Evolutionary conservation across 176 grass and related monocot species (phyloP), one percentile per base, ranked within the genome.

Genomic region (Oryza nivara): DNA sequence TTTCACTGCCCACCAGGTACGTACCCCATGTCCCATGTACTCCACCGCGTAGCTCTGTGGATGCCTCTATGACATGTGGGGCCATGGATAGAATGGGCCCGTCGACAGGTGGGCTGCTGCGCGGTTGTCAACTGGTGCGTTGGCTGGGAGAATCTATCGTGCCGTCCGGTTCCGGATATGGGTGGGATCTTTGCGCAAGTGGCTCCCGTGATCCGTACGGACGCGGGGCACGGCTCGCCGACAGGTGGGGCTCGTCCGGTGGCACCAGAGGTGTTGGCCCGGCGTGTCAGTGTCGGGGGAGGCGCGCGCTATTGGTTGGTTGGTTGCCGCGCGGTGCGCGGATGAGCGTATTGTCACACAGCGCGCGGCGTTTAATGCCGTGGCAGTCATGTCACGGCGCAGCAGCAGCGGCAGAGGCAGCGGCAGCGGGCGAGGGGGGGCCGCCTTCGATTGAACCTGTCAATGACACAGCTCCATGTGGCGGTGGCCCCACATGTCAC

Each of bases 391-490:
- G 70, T 84, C 81, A 56, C 17, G 64, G 56, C 5, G 23, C 36
- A 23, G 58, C 58, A 23, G 58, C 34, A 43, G 34, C 71, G 36
- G 61, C 73, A 54, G 36, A 1, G 15, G 58, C 34, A 43, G 34
- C 71, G 36, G 61, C 73, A 54, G 36, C 3, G 15, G 38, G 43
- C 43, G 58, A 7, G 7, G 40, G 82, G 82, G 84, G 84, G 11
- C 84, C 72, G 22, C 76, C 66, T 56, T 35, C 4, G 88, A 94
- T 92, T 88, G 83, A 91, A 94, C 92, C 63, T 69, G 6, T 91
- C 92, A 87, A 91, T 94, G 92, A 63, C 86, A 80, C 76, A 22
- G 4, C 12, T 83, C 86, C 89, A 87, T 80, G 86, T 86, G 83
- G 77, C 80, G 70, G 52, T 22, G 72, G 89, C 17, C 89, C 80